Percentiles rank a stretch among this genome's conserved stretches.
Conservation (phyloP, 2,329 filamentous ascomycete genomes). For the Hyphodiscus sp. region DNA sequence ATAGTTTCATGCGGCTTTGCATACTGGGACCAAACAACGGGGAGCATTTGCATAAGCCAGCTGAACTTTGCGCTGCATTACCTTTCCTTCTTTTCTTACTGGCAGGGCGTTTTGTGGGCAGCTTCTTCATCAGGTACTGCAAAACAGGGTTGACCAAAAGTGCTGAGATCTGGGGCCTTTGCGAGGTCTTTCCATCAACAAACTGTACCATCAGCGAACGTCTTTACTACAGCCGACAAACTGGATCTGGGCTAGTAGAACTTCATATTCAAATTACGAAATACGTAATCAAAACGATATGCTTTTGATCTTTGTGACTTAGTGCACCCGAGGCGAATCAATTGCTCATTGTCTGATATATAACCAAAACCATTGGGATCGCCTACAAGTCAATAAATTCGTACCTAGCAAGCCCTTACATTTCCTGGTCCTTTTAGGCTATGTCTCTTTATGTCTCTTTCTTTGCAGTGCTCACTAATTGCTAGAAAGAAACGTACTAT, state of each 20-base stretch:
- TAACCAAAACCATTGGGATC: too few species aligned
- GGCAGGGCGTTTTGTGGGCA: slow-evolving; percentile 20
- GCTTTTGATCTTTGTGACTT: neutral
- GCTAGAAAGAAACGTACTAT: neutral
- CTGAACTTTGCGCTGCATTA: slow-evolving; percentile 12
- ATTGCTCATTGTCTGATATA: too few species aligned
- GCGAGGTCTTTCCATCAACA: slow-evolving; percentile 1
- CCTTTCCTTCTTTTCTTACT: slow-evolving; percentile 12
- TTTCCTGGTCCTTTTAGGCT: too few species aligned
- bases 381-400: too few species aligned
- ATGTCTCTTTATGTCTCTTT: too few species aligned
- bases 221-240: neutral
- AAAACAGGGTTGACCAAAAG: slow-evolving; percentile 13
- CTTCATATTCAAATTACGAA: neutral
- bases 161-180: slow-evolving; percentile 13
- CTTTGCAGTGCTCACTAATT: neutral
- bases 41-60: slow-evolving; percentile 18
- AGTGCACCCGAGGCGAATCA: too few species aligned
- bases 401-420: too few species aligned
- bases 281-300: neutral
- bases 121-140: slow-evolving; percentile 8
- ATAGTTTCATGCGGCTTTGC: slow-evolving; percentile 13
- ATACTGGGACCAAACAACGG: slow-evolving; percentile 16
- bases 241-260: neutral
- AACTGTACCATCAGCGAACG: neutral